These are phyloP conservation scores for Colletotrichum phormii DNA, from an alignment of 2,329 filamentous ascomycete genomes.

Conservation along the genomic window DNA sequence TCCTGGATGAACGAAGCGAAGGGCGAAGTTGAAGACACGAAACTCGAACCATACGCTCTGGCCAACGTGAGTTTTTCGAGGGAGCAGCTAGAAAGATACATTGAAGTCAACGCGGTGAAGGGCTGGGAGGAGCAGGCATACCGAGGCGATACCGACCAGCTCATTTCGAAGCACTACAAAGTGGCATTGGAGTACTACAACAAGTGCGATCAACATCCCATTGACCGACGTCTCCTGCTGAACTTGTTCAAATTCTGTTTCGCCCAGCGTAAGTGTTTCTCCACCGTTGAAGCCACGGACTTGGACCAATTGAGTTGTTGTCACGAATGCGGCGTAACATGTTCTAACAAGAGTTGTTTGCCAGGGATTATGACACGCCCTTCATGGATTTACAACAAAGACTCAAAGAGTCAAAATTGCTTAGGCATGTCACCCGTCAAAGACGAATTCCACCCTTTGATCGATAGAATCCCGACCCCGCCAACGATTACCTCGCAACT, in stretches of 20 bases:
- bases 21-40: conserved; percentile 41
- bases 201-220: not conserved
- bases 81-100: conserved; percentile 49
- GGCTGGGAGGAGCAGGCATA: conserved; percentile 21
- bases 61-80: conserved; percentile 50
- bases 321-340: not conserved
- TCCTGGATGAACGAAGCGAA: conserved; percentile 48
- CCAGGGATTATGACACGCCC: conserved; percentile 48
- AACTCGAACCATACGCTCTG: conserved; percentile 55
- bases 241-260: conserved; percentile 60
- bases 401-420: conserved; percentile 52
- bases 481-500: conserved; percentile 60
- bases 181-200: conserved; percentile 39
- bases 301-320: not conserved
- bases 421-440: conserved; percentile 41
- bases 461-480: conserved; percentile 52
- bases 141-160: not conserved
- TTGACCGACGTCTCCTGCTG: conserved; percentile 50
- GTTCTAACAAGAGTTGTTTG: conserved; percentile 46
- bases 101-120: conserved; percentile 38
- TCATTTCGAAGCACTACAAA: conserved; percentile 39
- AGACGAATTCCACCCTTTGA: conserved; percentile 52
- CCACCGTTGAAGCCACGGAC: not conserved
- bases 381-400: conserved; percentile 53
- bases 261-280: conserved; percentile 55